Conservation (phyloP, 164 flowering plant genomes). For the Sedum album region DNA sequence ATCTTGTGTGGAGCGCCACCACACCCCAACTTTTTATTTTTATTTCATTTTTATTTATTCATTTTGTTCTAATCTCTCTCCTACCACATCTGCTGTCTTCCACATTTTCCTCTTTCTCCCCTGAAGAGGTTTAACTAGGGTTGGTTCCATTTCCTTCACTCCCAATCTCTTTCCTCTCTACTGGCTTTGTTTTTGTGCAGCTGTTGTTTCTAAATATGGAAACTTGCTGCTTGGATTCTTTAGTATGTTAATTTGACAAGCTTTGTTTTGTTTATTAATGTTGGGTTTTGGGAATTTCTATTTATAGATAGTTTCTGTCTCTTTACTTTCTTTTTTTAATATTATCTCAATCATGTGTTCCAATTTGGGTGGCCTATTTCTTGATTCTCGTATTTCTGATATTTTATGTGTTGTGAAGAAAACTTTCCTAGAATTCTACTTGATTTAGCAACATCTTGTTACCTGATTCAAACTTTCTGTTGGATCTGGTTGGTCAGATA, state of each 20-base stretch:
- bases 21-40: background rate
- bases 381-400: background rate
- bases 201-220: background rate
- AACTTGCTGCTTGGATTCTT: background rate
- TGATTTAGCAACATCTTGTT: background rate
- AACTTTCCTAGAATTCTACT: background rate
- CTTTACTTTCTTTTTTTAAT: background rate
- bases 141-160: constrained; percentile 1
- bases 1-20: background rate
- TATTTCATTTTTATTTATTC: background rate
- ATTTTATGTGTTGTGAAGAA: background rate
- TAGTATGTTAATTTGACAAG: background rate
- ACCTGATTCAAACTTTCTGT: background rate
- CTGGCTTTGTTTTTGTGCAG: background rate
- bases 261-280: constrained; percentile 3
- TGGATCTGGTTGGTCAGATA: background rate
- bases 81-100: background rate
- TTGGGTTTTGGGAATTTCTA: background rate
- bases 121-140: constrained; percentile 1
- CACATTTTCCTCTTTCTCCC: background rate
- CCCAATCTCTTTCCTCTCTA: constrained; percentile 3
- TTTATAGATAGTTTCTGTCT: background rate
- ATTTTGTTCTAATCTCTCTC: background rate
- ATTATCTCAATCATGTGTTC: background rate
- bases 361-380: background rate